These are phyloP conservation scores for Pichia sp. DNA, from an alignment of 1,139 yeast genomes.

Conservation along the genomic window DNA sequence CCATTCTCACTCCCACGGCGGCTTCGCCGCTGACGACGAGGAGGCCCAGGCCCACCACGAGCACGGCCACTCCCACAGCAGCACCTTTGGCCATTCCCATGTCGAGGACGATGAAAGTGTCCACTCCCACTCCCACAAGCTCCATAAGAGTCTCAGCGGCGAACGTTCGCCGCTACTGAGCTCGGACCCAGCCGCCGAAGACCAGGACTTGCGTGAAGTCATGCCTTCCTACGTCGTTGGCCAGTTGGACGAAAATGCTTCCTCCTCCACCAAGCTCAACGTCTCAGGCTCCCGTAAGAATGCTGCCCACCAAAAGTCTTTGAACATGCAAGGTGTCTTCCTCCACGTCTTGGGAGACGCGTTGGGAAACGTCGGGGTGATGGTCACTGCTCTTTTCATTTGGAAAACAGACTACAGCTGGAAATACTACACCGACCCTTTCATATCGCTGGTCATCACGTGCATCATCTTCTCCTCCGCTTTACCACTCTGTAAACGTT, in stretches of 20 bases:
- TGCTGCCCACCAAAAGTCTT: constrained; percentile 41
- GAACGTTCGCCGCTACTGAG: constrained; percentile 10
- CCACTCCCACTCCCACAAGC: neutral
- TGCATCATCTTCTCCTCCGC: constrained; percentile 87
- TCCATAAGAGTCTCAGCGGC: neutral
- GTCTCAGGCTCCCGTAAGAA: neutral
- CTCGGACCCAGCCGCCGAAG: constrained; percentile 16
- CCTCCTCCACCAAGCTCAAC: neutral
- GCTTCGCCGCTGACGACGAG: constrained; percentile 6
- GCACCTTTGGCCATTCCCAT: constrained; percentile 9
- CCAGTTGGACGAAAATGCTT: constrained; percentile 15
- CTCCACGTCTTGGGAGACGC: constrained; percentile 96
- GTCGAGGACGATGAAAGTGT: neutral
- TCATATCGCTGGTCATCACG: constrained; percentile 80
- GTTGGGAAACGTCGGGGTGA: constrained; percentile 91
- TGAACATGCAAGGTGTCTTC: constrained; percentile 97
- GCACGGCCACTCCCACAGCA: constrained; percentile 12
- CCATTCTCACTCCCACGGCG: constrained; percentile 20
- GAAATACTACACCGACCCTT: constrained; percentile 83
- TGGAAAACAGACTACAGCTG: constrained; percentile 92
- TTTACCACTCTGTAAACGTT: constrained; percentile 79
- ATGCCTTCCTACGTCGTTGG: constrained; percentile 32
- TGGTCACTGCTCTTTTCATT: constrained; percentile 79
- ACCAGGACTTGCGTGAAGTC: constrained; percentile 29
- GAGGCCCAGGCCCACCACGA: constrained; percentile 9